These are phyloP conservation scores for Kodamaea ohmeri DNA, from an alignment of 1,139 yeast genomes.

Conservation along the genomic window DNA sequence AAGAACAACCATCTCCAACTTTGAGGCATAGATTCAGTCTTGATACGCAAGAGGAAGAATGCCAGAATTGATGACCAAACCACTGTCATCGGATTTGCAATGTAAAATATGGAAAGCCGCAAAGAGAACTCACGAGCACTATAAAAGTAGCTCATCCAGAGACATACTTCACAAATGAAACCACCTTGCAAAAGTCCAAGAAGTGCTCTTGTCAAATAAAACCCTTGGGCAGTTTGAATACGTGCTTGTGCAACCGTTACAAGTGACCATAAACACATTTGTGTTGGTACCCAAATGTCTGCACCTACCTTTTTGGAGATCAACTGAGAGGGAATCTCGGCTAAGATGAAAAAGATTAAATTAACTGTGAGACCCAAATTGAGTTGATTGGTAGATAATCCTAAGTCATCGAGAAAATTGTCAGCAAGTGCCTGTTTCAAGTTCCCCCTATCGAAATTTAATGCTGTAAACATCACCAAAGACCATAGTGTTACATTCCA, in stretches of 20 bases:
- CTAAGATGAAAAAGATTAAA: constrained; percentile 40
- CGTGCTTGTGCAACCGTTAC: constrained; percentile 47
- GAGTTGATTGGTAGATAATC: constrained; percentile 44
- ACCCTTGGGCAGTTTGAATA: constrained; percentile 27
- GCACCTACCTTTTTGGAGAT: constrained; percentile 51
- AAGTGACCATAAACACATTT: constrained; percentile 48
- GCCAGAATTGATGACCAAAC: constrained; percentile 26
- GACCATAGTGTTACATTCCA: constrained; percentile 45
- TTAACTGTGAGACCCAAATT: constrained; percentile 48
- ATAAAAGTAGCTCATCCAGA: constrained; percentile 33
- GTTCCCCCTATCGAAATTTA: constrained; percentile 52
- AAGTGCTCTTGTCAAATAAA: constrained; percentile 25
- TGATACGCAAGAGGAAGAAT: constrained; percentile 26
- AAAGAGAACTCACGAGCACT: constrained; percentile 26
- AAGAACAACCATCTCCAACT: constrained; percentile 39
- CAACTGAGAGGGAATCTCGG: constrained; percentile 59
- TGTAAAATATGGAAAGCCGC: constrained; percentile 27
- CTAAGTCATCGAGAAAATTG: constrained; percentile 41
- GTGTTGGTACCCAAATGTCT: constrained; percentile 53
- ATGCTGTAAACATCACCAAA: constrained; percentile 47
- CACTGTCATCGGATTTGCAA: constrained; percentile 22
- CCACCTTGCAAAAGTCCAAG: constrained; percentile 31
- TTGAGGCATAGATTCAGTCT: constrained; percentile 13
- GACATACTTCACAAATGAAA: constrained; percentile 28
- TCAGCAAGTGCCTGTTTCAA: constrained; percentile 51